Evolutionary conservation across 1,284 basidiomycete species (phyloP).

Genomic region (Pascua sp.): DNA sequence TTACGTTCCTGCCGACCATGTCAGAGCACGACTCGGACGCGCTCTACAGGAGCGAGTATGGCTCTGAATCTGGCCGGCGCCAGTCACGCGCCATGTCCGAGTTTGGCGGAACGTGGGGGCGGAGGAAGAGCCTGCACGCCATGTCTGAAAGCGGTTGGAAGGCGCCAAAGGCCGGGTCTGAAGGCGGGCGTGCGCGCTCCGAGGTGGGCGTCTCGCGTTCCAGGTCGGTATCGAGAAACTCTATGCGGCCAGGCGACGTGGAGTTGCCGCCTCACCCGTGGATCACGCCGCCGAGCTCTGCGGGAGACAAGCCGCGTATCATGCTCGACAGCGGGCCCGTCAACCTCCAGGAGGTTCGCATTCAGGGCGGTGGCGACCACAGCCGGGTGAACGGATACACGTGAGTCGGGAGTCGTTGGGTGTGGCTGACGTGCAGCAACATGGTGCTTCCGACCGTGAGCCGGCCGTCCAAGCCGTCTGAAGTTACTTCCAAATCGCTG

Average conservation of each 20-base stretch:
- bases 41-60: conserved; percentile 13
- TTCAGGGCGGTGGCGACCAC: conserved; percentile 19
- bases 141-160: not conserved
- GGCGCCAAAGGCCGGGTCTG: not conserved
- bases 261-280: too few species aligned
- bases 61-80: not conserved
- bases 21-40: conserved; percentile 28
- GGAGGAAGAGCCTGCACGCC: conserved; percentile 1
- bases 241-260: too few species aligned
- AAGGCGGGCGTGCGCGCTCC: not conserved
- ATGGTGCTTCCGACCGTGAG: conserved; percentile 63
- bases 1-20: conserved; percentile 48
- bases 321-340: not conserved
- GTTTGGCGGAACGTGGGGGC: not conserved
- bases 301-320: not conserved
- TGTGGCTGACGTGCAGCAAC: conserved; percentile 31
- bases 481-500: conserved; percentile 29
- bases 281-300: not conserved
- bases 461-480: conserved; percentile 41
- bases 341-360: not conserved
- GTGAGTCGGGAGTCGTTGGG: conserved; percentile 20
- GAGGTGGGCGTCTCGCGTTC: too few species aligned
- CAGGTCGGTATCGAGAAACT: too few species aligned
- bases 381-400: conserved; percentile 30
- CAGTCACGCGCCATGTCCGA: conserved; percentile 2